Evolutionary conservation across 176 grass and related monocot species (phyloP).

Genomic region (Zoysia japonica): DNA sequence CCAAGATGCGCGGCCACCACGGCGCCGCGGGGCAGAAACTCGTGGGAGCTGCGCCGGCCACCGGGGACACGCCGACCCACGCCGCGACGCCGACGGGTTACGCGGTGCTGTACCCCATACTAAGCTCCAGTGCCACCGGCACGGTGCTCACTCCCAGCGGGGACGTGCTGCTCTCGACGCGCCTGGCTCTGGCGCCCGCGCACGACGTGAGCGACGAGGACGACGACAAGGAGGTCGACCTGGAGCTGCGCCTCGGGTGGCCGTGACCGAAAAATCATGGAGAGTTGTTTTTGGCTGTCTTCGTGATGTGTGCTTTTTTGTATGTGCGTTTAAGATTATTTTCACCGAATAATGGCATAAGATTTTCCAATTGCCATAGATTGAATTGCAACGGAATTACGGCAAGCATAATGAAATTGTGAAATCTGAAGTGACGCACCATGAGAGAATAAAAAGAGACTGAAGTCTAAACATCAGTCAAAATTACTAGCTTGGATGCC

Average conservation of each 20-base stretch:
- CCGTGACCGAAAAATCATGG: constrained; percentile 26
- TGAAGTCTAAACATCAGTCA: constrained; percentile 12
- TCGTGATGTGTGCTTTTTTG: constrained; percentile 33
- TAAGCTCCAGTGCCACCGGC: constrained; percentile 41
- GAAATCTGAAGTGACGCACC: background rate
- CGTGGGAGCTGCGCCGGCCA: background rate
- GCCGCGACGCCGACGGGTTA: constrained; percentile 2
- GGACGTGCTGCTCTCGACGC: constrained; percentile 33
- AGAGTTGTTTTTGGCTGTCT: constrained; percentile 17
- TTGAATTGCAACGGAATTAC: background rate
- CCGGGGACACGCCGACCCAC: background rate
- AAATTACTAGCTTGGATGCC: constrained; percentile 8
- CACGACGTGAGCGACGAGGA: constrained; percentile 8
- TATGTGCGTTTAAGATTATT: constrained; percentile 21
- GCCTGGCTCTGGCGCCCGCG: background rate
- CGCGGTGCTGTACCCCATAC: constrained; percentile 48
- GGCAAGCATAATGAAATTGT: background rate
- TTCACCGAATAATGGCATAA: constrained; percentile 32
- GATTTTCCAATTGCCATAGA: background rate
- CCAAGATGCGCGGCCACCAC: constrained; percentile 44
- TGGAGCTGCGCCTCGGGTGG: constrained; percentile 67
- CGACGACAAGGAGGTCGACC: constrained; percentile 48
- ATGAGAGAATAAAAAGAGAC: background rate
- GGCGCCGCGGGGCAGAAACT: background rate
- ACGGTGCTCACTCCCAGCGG: constrained; percentile 43